These are phyloP conservation scores for Sclerotiophoma versabilis DNA, from an alignment of 2,329 filamentous ascomycete species.

Conservation along the genomic window DNA sequence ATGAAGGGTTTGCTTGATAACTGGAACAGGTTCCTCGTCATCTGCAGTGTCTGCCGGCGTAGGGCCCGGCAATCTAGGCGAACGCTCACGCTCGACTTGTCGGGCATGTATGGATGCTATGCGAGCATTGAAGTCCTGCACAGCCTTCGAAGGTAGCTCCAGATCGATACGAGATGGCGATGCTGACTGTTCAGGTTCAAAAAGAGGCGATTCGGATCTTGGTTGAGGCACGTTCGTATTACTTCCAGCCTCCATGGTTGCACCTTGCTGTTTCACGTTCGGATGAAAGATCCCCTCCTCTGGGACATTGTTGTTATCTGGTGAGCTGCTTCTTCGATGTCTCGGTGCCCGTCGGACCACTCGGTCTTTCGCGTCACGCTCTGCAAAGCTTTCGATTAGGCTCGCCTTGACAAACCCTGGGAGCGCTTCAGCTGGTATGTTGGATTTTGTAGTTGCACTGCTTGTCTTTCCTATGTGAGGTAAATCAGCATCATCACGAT, in stretches of 20 bases:
- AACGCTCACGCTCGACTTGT: conserved; percentile 19
- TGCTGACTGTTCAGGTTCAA: conserved; percentile 28
- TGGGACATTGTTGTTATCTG: conserved; percentile 1
- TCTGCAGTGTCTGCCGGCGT: conserved; percentile 15
- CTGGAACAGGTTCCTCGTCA: conserved; percentile 36
- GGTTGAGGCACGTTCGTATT: background rate
- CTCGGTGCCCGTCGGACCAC: conserved; percentile 9
- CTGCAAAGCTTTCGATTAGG: conserved; percentile 45
- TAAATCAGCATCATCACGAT: conserved; percentile 6
- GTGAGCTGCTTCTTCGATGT: conserved; percentile 20
- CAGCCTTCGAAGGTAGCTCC: conserved; percentile 26
- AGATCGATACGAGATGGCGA: conserved; percentile 8
- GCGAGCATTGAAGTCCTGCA: conserved; percentile 52
- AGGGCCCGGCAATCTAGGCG: conserved; percentile 15
- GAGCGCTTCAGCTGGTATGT: background rate
- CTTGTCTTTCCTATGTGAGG: background rate
- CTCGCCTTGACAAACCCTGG: conserved; percentile 44
- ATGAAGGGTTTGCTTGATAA: conserved; percentile 40
- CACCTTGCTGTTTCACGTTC: background rate
- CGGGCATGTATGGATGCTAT: conserved; percentile 44
- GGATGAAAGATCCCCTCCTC: conserved; percentile 15
- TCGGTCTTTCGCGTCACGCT: conserved; percentile 37
- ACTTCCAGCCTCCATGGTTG: background rate
- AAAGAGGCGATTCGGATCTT: conserved; percentile 29
- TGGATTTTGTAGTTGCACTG: background rate